These are phyloP conservation scores for Deinandra increscens DNA, from an alignment of 129 eudicot genomes.

Conservation along the genomic window DNA sequence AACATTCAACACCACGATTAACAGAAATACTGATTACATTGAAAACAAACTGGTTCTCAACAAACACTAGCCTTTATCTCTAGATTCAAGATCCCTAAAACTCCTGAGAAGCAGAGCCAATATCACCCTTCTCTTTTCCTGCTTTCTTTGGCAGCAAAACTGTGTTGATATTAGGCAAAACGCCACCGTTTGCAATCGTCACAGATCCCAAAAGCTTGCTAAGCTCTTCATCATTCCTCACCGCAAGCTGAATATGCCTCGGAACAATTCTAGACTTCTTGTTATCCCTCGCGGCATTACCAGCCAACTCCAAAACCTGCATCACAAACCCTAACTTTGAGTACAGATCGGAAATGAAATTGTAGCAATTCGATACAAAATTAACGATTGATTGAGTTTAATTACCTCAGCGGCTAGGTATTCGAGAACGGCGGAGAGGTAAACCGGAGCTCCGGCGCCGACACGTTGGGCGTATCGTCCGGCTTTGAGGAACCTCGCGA, in stretches of 20 bases:
- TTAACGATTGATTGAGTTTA: not conserved
- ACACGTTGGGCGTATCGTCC: not conserved
- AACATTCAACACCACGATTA: no score
- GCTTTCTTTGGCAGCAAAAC: conserved; percentile 55
- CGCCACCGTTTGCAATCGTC: conserved; percentile 70
- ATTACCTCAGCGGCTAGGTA: not conserved
- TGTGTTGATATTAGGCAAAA: conserved; percentile 52
- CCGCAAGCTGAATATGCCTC: conserved; percentile 67
- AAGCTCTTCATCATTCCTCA: conserved; percentile 68
- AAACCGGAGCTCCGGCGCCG: not conserved
- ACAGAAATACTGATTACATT: no score
- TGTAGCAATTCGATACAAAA: no score
- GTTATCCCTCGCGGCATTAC: conserved; percentile 47
- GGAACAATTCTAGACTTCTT: conserved; percentile 59
- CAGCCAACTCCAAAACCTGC: conserved; percentile 57
- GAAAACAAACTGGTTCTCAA: no score
- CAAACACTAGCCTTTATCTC: no score
- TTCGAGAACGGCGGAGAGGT: not conserved
- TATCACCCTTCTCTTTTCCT: conserved; percentile 39
- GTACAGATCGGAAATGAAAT: no score
- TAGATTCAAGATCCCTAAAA: no score
- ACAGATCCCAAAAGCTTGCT: conserved; percentile 61
- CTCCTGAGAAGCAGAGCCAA: conserved; percentile 64
- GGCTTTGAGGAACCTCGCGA: not conserved
- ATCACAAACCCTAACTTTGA: no score